Percentiles rank a stretch among this genome's conserved stretches.
Evolutionary conservation across 805 yeast genomes (phyloP).

Genomic region (Ogataea angusta): DNA sequence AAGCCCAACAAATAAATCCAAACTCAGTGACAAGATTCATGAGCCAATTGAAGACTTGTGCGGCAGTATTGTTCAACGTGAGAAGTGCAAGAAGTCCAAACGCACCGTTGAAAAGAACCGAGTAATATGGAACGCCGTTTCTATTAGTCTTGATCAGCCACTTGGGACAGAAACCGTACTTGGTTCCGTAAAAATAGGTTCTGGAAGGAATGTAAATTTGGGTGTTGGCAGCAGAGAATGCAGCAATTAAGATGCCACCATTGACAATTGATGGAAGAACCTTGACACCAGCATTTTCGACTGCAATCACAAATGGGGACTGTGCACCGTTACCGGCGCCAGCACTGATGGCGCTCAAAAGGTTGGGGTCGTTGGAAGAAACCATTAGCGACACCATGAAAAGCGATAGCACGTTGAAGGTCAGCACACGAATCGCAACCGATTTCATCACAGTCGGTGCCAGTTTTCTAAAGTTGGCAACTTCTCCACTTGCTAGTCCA

Average conservation of each 20-base stretch:
- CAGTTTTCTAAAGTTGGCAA: conserved; percentile 30
- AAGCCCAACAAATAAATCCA: neutral
- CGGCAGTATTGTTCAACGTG: neutral
- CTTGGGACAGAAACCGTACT: conserved; percentile 57
- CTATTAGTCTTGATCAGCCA: conserved; percentile 47
- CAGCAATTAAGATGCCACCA: conserved; percentile 52
- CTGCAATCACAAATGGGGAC: conserved; percentile 78
- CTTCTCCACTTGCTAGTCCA: conserved; percentile 34
- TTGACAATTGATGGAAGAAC: conserved; percentile 71
- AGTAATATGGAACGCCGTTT: conserved; percentile 58
- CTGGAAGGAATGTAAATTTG: conserved; percentile 65
- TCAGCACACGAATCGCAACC: conserved; percentile 19
- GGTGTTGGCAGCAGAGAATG: conserved; percentile 56
- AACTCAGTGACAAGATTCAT: neutral
- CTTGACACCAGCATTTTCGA: conserved; percentile 54
- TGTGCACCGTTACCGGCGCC: conserved; percentile 54
- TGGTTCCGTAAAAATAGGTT: conserved; percentile 57
- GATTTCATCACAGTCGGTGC: conserved; percentile 19
- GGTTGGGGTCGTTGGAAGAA: conserved; percentile 34
- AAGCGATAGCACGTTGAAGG: conserved; percentile 22
- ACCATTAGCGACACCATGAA: conserved; percentile 46
- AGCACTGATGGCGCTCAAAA: conserved; percentile 33
- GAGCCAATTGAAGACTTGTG: neutral
- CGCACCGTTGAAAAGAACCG: conserved; percentile 44
- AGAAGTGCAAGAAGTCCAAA: neutral